Evolutionary conservation across 768 basidiomycete species (phyloP).

Genomic region (Thelephora ganbajun): DNA sequence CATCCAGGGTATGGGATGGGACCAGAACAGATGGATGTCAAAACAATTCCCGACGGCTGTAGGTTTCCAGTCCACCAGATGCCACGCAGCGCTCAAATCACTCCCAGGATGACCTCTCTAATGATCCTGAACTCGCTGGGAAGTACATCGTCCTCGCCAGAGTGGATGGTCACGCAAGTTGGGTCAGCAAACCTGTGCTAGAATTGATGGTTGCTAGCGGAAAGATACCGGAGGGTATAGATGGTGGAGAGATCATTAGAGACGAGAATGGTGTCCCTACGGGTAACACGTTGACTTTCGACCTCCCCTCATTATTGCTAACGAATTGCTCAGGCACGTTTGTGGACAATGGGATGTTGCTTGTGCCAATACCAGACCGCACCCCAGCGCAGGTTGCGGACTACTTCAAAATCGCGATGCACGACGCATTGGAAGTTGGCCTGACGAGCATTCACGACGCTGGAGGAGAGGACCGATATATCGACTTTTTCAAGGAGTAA

Average conservation of each 20-base stretch:
- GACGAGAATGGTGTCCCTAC: conserved; percentile 51
- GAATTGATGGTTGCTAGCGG: conserved; percentile 22
- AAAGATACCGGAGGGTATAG: conserved; percentile 24
- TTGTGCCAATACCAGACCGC: conserved; percentile 57
- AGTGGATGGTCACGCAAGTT: conserved; percentile 75
- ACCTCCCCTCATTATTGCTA: neutral
- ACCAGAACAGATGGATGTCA: conserved; percentile 67
- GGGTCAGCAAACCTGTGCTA: conserved; percentile 71
- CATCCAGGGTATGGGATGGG: conserved; percentile 89
- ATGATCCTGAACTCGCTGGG: conserved; percentile 49
- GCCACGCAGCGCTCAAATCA: neutral
- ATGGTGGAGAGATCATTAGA: conserved; percentile 64
- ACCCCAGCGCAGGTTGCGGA: conserved; percentile 37
- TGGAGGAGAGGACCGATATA: conserved; percentile 28
- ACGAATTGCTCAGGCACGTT: conserved; percentile 38
- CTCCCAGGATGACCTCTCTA: conserved; percentile 54
- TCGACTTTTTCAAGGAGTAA: conserved; percentile 55
- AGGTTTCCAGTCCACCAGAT: conserved; percentile 8
- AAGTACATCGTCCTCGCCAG: conserved; percentile 63
- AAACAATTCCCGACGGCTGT: conserved; percentile 59
- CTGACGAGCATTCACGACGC: conserved; percentile 87
- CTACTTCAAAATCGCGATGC: conserved; percentile 52
- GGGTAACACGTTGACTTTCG: conserved; percentile 24
- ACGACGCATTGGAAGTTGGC: conserved; percentile 63
- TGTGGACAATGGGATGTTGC: conserved; percentile 76